Evolutionary conservation across 352 stramenopile genomes (phyloP).

Genomic region (Hyaloperonospora arabidopsidis): DNA sequence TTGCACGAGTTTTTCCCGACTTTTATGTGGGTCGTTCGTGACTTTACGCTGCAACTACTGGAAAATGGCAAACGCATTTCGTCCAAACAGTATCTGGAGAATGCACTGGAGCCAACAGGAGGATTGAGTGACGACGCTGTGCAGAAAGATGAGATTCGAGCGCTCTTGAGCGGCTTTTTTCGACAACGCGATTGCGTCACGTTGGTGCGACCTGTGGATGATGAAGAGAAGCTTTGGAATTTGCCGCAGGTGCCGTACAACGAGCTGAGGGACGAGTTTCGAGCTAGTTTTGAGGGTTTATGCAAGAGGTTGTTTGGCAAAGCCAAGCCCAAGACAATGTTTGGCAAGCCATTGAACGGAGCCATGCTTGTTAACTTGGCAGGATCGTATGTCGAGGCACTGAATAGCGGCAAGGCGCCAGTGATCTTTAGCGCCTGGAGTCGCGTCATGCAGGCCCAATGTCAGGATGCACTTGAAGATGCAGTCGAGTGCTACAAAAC

Average conservation of each 20-base stretch:
- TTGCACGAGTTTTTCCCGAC: conserved; percentile 82
- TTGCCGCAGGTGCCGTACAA: conserved; percentile 62
- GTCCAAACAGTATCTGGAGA: conserved; percentile 85
- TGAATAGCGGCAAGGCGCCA: conserved; percentile 82
- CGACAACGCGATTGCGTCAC: conserved; percentile 84
- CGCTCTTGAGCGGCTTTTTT: conserved; percentile 77
- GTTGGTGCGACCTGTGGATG: conserved; percentile 79
- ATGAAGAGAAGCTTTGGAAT: conserved; percentile 75
- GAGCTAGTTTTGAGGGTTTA: conserved; percentile 59
- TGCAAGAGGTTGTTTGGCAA: conserved; percentile 65
- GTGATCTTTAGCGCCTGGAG: conserved; percentile 87
- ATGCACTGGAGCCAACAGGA: conserved; percentile 71
- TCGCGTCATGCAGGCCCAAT: conserved; percentile 80
- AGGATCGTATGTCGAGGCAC: conserved; percentile 69
- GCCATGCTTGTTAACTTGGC: conserved; percentile 84
- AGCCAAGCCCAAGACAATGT: conserved; percentile 78
- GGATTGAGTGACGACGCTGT: conserved; percentile 72
- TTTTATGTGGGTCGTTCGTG: conserved; percentile 87
- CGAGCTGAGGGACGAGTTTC: conserved; percentile 80
- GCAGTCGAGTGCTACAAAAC: conserved; percentile 73
- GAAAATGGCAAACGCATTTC: conserved; percentile 85
- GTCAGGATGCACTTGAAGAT: conserved; percentile 68
- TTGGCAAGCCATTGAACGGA: conserved; percentile 78
- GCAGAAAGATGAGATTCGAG: conserved; percentile 75
- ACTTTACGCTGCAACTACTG: conserved; percentile 84